Base-by-base conservation (phyloP, 2,329 filamentous ascomycete species). In the Epichloe scottii region DNA sequence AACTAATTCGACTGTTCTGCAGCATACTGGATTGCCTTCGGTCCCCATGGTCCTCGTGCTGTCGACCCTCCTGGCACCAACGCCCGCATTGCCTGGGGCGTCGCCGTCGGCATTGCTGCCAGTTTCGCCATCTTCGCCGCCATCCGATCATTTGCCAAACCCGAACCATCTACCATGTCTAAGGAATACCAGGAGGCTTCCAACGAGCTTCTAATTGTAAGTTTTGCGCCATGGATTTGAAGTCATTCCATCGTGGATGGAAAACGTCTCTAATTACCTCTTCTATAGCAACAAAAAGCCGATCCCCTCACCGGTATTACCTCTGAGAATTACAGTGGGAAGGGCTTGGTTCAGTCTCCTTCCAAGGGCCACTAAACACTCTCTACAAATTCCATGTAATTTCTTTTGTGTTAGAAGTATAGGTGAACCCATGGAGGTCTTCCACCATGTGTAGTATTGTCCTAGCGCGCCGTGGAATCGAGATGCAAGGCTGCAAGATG, bases 21-120 rank as follows among this genome's bases (percentile, higher is more conserved):
- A 98, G 93, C 93, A 58, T 98, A 97, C 82, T 98, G 87, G 85
- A 95, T 98, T 66, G 90, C 93, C 59, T 98, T 98, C 68, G 93
- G 93, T 59, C 84, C 90, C 66, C 93, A 98, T 72, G 93, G 93
- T 53, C 93, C 93, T 62, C 91, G 93, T 63, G 84, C 91, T 60
- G 74, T 78, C 56, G 70, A 85, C 59, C 88, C 91, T 56, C 86
- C 93, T 59, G 91, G 88, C 63, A 91, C 96, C 78, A 78, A 77
- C 71, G 79, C 81, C 71, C 90, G 84, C 69, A 77, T 97, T 61
- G 77, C 86, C 64, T 74, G 82, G 66, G 87, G 89, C 71, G 84
- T 87, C 53, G 66, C 75, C 55, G 68, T 84, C 62, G 85, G 87
- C 64, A 64, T 94, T 58, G 74, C 71, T 56, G 78, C 75, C 62